These are phyloP conservation scores for Candida sojae DNA, from an alignment of 1,139 yeast species.

Conservation along the genomic window DNA sequence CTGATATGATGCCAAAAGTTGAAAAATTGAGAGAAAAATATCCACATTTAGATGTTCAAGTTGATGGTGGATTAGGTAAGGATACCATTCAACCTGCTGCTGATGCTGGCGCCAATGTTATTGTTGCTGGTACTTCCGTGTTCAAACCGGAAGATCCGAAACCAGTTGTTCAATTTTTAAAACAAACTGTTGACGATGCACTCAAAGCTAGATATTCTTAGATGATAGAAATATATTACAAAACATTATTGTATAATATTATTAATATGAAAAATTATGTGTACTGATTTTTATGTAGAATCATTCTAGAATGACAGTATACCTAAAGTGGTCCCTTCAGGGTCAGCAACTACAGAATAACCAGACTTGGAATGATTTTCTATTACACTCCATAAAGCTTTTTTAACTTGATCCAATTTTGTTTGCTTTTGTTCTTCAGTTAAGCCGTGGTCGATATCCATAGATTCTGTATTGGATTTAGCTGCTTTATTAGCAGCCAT, in stretches of 20 bases:
- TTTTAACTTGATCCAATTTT: constrained; percentile 54
- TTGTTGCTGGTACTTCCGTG: constrained; percentile 96
- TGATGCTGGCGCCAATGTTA: constrained; percentile 93
- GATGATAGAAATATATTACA: not conserved
- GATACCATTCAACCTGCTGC: constrained; percentile 86
- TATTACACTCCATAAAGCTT: constrained; percentile 68
- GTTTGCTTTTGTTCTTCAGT: constrained; percentile 28
- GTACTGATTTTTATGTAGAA: not conserved
- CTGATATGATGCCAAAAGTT: constrained; percentile 95
- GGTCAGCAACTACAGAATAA: constrained; percentile 46
- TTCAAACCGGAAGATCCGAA: constrained; percentile 81
- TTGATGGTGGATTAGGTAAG: constrained; percentile 94
- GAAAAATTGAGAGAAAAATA: constrained; percentile 67
- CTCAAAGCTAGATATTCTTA: constrained; percentile 13
- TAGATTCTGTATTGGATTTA: constrained; percentile 39
- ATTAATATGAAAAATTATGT: not conserved
- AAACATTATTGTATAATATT: not conserved
- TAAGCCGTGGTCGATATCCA: constrained; percentile 50
- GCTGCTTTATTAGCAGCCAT: constrained; percentile 56
- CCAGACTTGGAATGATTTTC: constrained; percentile 51
- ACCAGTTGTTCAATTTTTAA: constrained; percentile 68
- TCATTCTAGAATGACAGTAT: constrained; percentile 50
- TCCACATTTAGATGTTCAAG: constrained; percentile 87
- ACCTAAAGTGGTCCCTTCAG: constrained; percentile 86
- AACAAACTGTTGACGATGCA: constrained; percentile 52